Evolutionary conservation across 768 basidiomycete genomes (phyloP), one percentile per base, ranked within the genome.

Genomic region (Flagelloscypha sp.): DNA sequence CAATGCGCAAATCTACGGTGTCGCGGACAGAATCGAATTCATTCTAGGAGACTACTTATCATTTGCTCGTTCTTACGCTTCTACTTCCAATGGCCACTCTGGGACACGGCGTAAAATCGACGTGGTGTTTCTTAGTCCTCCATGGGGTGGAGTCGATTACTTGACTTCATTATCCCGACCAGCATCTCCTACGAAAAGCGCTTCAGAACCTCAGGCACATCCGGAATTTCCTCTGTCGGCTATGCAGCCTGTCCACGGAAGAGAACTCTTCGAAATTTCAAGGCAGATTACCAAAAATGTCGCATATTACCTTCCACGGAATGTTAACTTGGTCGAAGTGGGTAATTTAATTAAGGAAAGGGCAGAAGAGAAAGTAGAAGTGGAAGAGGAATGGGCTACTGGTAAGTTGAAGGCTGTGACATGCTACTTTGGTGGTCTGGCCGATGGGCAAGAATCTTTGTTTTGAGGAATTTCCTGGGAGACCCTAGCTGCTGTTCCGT

Each of bases 331-430:
- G 11, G 61, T 76, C 6, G 88, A 98, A 52, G 68, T 95, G 25
- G 71, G 80, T 0, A 59, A 47, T 1, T 56, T 86, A 27, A 42
- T 13, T 32, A 39, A 24, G 35, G 42, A 28, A 29, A 40, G 39
- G 10, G 30, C 37, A 13, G 34, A 32, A 24, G 87, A 90, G 56
- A 65, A 57, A 56, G 70, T 94, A 7, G 94, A 97, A 57, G 72
- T 97, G 6, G 92, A 98, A 53, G 94, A 98, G 57, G 88, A 88
- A 54, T 97, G 90, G 92, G 94, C 88, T 81, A 83, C 89, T 2
- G 67, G 66, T 7, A 94, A 94, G 63, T 58, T 98, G 28, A 98
- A 97, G 52, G 94, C 93, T 1, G 58, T 98, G 35, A 95, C 89
- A 1, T 92, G 87, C 54, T 94, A 95, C 55, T 95, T 82, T 57